Conservation (phyloP, 331 rosid species). For the Pyrus hybrid region DNA sequence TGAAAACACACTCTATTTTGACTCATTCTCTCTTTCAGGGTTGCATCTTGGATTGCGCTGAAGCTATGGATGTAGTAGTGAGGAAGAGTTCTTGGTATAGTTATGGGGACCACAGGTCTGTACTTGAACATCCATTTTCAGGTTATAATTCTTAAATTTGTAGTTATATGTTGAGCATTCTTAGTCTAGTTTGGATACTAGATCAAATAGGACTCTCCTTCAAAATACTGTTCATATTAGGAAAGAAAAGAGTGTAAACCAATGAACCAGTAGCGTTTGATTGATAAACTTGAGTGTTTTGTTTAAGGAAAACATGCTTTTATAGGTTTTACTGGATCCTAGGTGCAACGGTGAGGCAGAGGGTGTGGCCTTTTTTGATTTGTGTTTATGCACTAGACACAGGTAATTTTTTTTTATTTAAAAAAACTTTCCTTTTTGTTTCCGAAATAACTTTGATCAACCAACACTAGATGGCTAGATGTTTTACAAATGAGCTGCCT, state of each 20-base stretch:
- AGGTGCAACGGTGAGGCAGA: background rate
- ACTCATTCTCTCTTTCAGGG: constrained; percentile 54
- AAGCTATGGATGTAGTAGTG: constrained; percentile 61
- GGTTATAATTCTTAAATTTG: background rate
- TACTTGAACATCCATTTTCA: constrained; percentile 11
- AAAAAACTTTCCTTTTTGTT: too few relatives aligned
- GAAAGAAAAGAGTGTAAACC: background rate
- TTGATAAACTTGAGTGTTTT: too few relatives aligned
- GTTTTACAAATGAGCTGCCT: too few relatives aligned
- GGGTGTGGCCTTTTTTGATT: background rate
- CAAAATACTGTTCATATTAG: background rate
- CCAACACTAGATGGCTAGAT: too few relatives aligned
- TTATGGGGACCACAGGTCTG: constrained; percentile 83
- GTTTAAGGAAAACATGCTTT: too few relatives aligned
- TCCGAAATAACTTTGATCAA: too few relatives aligned
- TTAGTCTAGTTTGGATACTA: background rate
- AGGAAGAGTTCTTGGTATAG: constrained; percentile 98
- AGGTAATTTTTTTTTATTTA: too few relatives aligned
- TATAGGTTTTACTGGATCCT: too few relatives aligned
- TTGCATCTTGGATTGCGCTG: constrained; percentile 94
- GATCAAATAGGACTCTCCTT: background rate
- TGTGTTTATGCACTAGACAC: too few relatives aligned
- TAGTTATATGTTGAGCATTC: background rate
- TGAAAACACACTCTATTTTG: constrained; percentile 12
- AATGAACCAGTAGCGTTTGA: background rate